Conservation (phyloP, 495 filamentous ascomycete species). For the Penicillium cinerascens region DNA sequence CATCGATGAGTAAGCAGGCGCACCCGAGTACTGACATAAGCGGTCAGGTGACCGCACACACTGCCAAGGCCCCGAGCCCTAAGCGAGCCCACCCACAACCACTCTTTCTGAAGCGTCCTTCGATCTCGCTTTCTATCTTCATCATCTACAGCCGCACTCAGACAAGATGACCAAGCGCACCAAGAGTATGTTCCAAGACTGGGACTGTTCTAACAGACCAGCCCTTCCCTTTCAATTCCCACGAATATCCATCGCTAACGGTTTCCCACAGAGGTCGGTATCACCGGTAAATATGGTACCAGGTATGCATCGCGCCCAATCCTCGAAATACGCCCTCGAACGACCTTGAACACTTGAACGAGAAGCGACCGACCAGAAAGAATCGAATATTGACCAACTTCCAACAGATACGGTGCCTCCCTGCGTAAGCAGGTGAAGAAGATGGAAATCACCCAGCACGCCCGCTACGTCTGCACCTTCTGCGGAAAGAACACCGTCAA, state of each 20-base stretch:
- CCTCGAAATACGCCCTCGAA: slow-evolving; percentile 23
- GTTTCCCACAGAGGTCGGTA: slow-evolving; percentile 69
- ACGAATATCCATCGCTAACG: slow-evolving; percentile 30
- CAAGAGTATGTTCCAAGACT: slow-evolving; percentile 59
- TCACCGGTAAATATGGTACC: slow-evolving; percentile 68
- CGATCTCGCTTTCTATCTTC: slow-evolving; percentile 44
- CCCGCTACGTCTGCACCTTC: slow-evolving; percentile 83
- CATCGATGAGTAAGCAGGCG: no score
- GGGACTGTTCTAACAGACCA: neutral
- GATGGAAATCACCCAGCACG: slow-evolving; percentile 98
- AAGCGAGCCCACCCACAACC: slow-evolving; percentile 51
- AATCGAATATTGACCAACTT: slow-evolving; percentile 29
- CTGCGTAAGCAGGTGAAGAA: slow-evolving; percentile 99
- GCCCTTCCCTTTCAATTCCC: neutral
- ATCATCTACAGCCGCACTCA: slow-evolving; percentile 41
- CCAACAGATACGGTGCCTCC: slow-evolving; percentile 89
- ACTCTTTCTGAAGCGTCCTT: slow-evolving; percentile 36
- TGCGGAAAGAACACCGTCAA: slow-evolving; percentile 95
- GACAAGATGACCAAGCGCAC: slow-evolving; percentile 93
- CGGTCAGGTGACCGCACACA: slow-evolving; percentile 25
- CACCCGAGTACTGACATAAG: neutral
- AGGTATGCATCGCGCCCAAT: slow-evolving; percentile 48
- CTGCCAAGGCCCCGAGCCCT: slow-evolving; percentile 34
- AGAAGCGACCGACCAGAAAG: slow-evolving; percentile 15
- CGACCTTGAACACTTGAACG: slow-evolving; percentile 21